phyloP scores from a whole-genome alignment of 257 asterid species.

The Solanum chmielewskii region DNA sequence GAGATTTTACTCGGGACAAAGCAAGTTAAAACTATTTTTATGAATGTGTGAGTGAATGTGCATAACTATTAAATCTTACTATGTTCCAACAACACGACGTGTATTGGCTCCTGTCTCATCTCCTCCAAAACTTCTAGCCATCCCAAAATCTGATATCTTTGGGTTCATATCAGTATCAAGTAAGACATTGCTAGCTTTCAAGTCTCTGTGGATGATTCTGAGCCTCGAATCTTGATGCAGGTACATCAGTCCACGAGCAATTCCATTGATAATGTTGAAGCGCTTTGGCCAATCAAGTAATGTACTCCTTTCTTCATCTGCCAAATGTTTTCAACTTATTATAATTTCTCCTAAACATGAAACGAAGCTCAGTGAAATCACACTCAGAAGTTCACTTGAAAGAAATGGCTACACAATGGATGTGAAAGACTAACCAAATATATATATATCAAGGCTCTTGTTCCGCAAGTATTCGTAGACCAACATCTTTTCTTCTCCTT shows the following conservation, averaged over 20 bases:
- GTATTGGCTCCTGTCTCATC: conserved; percentile 36
- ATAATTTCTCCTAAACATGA: neutral
- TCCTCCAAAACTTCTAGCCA: conserved; percentile 31
- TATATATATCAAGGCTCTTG: conserved; percentile 16
- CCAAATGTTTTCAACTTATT: neutral
- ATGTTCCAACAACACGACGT: conserved; percentile 35
- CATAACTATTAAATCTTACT: conserved; percentile 12
- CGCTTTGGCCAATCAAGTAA: conserved; percentile 38
- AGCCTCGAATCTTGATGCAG: conserved; percentile 51
- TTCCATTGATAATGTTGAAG: conserved; percentile 25
- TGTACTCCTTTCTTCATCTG: conserved; percentile 15
- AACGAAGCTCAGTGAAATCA: neutral
- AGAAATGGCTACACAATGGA: neutral
- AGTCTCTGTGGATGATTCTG: conserved; percentile 35
- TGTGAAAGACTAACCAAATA: conserved; percentile 9
- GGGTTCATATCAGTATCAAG: conserved; percentile 38
- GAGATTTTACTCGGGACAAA: neutral
- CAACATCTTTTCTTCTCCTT: conserved; percentile 18
- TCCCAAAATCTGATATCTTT: conserved; percentile 49
- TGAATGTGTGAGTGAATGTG: neutral
- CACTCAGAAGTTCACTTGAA: neutral
- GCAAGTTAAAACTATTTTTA: neutral
- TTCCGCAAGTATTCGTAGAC: conserved; percentile 27
- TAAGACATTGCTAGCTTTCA: conserved; percentile 44
- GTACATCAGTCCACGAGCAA: conserved; percentile 39